phyloP scores from a whole-genome alignment of 805 yeast genomes.

The Myxozyma sirexii region DNA sequence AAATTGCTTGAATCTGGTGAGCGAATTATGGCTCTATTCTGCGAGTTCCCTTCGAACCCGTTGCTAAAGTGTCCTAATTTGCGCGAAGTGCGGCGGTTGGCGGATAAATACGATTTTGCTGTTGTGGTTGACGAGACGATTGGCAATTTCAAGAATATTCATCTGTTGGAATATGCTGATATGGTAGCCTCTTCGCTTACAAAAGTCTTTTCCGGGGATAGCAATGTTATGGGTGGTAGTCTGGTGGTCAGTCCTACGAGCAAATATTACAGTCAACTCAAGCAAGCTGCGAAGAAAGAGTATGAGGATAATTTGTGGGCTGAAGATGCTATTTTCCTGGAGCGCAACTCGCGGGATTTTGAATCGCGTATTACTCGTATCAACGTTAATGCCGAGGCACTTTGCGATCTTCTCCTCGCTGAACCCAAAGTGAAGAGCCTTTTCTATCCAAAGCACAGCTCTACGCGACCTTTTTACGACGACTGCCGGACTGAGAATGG shows the following conservation, averaged over 20 bases:
- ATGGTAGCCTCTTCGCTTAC: conserved; percentile 84
- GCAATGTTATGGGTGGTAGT: conserved; percentile 93
- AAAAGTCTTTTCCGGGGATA: conserved; percentile 90
- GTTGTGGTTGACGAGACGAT: conserved; percentile 93
- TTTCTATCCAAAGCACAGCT: conserved; percentile 66
- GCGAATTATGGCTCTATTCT: conserved; percentile 73
- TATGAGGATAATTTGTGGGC: conserved; percentile 84
- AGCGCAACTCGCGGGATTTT: conserved; percentile 91
- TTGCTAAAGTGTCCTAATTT: conserved; percentile 82
- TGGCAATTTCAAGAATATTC: conserved; percentile 84
- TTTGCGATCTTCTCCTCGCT: conserved; percentile 39
- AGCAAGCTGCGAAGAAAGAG: conserved; percentile 54
- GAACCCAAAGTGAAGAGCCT: conserved; percentile 53
- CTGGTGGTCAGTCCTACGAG: conserved; percentile 74
- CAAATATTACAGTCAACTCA: conserved; percentile 52
- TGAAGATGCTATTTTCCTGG: conserved; percentile 90
- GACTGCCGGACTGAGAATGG: conserved; percentile 62
- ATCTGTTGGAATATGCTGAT: conserved; percentile 81
- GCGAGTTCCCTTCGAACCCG: conserved; percentile 97
- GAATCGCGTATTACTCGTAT: conserved; percentile 56
- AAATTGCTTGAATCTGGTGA: conserved; percentile 61
- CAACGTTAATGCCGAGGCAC: conserved; percentile 47
- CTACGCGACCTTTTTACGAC: conserved; percentile 68
- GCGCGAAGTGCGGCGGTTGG: conserved; percentile 60
- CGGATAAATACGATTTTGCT: conserved; percentile 70